Base-by-base conservation (phyloP, 805 yeast genomes). In the Saturnispora serradocipensis region DNA sequence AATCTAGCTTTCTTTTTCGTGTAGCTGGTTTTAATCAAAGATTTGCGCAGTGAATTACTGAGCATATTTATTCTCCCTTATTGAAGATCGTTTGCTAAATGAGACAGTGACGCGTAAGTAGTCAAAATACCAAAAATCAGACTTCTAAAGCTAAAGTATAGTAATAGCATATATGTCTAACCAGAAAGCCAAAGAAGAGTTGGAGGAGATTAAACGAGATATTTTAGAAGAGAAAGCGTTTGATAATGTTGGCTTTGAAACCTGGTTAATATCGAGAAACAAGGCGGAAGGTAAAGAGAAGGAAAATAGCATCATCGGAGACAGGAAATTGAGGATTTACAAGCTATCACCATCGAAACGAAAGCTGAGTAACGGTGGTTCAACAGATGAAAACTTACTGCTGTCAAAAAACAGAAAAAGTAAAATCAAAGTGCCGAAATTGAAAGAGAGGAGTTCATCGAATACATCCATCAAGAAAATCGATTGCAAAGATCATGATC, bases 211-310 rank as follows among this genome's bases (percentile, higher is more conserved):
- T 1, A 44, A 44, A 27, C 28, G 22, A 18, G 39, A 39, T 5
- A 30, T 44, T 11, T 30, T 30, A 5, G 46, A 30, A 16, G 46
- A 44, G 24, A n/a, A 20, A 9, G 22, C 34, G 13, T 44, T 44
- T 44, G 46, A 32, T 44, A 30, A 44, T 30, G 46, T 44, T 30
- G 46, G 30, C 3, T 44, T 44, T 32, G 46, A 44, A 15, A 44
- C 46, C 3, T 44, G 46, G 46, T 27, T 44, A 25, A 44, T 39
- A 8, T 28, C 46, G 32, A 44, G 15, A 20, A 25, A 16, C 27
- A 35, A 27, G 16, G 13, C 22, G 4, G 25, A 43, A 10, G 28
- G 28, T 25, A 30, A 27, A n/a, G 22, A 43, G 15, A 9, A 27
- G 4, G n/a, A 27, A n/a, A 13, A 43, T 27, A n/a, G 18, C 18